Evolutionary conservation across 1,139 yeast genomes (phyloP).

Genomic region (Magnusiomyces fungicola): DNA sequence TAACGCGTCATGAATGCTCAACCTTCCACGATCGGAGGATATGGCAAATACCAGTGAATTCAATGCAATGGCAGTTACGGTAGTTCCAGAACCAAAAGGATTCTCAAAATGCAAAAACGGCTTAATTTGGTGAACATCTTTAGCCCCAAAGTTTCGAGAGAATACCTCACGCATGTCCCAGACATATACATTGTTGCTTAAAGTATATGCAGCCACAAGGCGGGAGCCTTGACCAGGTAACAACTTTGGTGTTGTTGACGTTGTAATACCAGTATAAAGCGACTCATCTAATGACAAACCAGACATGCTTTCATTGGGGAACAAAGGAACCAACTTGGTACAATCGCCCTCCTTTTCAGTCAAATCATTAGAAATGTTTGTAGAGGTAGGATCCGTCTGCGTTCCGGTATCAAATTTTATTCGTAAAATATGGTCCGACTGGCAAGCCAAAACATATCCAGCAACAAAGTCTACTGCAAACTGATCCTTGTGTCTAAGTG

Average conservation of each 20-base stretch:
- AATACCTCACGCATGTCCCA: conserved; percentile 40
- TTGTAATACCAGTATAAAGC: conserved; percentile 6
- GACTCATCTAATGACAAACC: conserved; percentile 6
- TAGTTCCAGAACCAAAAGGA: conserved; percentile 27
- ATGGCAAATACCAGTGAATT: conserved; percentile 44
- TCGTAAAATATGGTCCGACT: conserved; percentile 16
- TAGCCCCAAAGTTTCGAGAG: too few species aligned
- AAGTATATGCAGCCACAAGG: conserved; percentile 18
- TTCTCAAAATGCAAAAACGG: conserved; percentile 28
- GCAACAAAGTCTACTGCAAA: conserved; percentile 23
- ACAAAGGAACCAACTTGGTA: conserved; percentile 10
- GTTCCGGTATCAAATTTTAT: conserved; percentile 13
- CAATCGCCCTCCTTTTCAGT: too few species aligned
- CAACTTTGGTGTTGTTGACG: neutral
- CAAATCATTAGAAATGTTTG: too few species aligned
- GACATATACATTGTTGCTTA: conserved; percentile 28
- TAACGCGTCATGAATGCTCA: conserved; percentile 54
- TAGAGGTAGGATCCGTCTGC: too few species aligned
- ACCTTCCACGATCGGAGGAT: conserved; percentile 58
- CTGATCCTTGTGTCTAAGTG: neutral
- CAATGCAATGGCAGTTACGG: conserved; percentile 36
- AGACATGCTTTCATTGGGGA: too few species aligned
- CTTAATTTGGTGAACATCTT: conserved; percentile 19
- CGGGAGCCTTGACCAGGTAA: neutral
- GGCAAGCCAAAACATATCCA: conserved; percentile 19